Evolutionary conservation across 371 early-diverging fungal species (phyloP), one percentile per base, ranked within the genome.

Genomic region (Syncephalastrum sp.): DNA sequence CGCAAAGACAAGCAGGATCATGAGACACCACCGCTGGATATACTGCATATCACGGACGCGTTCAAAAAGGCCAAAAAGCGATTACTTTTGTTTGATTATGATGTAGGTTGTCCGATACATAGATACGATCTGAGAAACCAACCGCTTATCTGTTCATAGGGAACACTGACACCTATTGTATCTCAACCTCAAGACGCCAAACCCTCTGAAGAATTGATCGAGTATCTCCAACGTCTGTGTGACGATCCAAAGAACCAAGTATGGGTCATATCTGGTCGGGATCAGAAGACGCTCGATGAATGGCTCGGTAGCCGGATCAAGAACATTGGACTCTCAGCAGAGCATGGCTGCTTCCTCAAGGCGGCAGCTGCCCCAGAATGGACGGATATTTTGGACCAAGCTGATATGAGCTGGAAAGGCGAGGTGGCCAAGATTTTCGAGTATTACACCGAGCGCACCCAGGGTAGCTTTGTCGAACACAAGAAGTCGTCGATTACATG

Each of bases 401-500:
- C 89, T 15, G 93, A 94, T 63, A 74, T 93, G 74, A 70, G 79
- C 14, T 95, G 96, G 95, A 89, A 90, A 65, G 76, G 70, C 15
- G 89, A 92, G 64, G 94, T 94, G 2, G 59, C 67, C 13, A 86
- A 91, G 54, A 91, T 95, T 21, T 94, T 95, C 66, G 72, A 81
- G 12, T 93, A 91, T 59, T 95, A 91, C 60, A 90, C 90, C 1
- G 96, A 95, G 63, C 79, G 96, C n/a, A 95, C 94, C 0, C 91
- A 84, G 61, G 93, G 91, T 42, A 72, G 71, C 17, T 92, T 91
- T 65, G 84, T 92, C 42, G 95, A 94, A 61, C 88, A 89, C 56
- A 94, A 94, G 66, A 76, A 82, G 5, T 84, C 85, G 23, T 83
- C 92, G 5, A 73, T 94, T 42, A 92, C 93, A 16, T 95, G 96